phyloP scores from a whole-genome alignment of 805 yeast genomes.

The Metschnikowia similis region DNA sequence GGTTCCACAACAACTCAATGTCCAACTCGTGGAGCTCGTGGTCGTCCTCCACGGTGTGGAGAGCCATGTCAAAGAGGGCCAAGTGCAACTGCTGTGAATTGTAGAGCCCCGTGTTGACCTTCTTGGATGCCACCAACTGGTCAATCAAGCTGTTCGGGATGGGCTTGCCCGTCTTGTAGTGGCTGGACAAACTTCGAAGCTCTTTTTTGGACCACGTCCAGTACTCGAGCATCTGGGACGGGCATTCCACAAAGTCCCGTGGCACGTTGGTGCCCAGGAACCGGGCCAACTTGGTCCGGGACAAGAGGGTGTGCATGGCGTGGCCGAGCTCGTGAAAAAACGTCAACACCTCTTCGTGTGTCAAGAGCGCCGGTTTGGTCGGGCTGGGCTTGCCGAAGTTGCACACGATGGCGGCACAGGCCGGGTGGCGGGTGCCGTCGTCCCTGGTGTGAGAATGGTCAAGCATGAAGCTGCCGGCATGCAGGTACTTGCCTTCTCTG shows the following conservation, averaged over 20 bases:
- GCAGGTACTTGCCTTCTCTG: constrained; percentile 82
- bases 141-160: constrained; percentile 41
- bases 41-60: constrained; percentile 49
- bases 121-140: constrained; percentile 18
- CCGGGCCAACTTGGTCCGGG: constrained; percentile 57
- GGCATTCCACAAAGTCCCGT: constrained; percentile 88
- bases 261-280: constrained; percentile 77
- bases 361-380: constrained; percentile 67
- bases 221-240: constrained; percentile 83
- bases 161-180: constrained; percentile 56
- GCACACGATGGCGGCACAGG: constrained; percentile 69
- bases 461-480: constrained; percentile 79
- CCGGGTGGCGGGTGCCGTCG: constrained; percentile 57
- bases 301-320: constrained; percentile 76
- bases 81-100: constrained; percentile 75
- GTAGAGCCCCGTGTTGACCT: constrained; percentile 67
- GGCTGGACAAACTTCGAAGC: constrained; percentile 57
- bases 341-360: constrained; percentile 75
- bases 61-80: constrained; percentile 69
- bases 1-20: constrained; percentile 59
- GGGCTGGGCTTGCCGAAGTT: constrained; percentile 74
- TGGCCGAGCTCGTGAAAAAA: constrained; percentile 90
- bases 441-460: constrained; percentile 52
- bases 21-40: constrained; percentile 45
- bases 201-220: constrained; percentile 78